phyloP scores from a whole-genome alignment of 139 green algal species.

The Auxenochlorella pyrenoidosa region DNA sequence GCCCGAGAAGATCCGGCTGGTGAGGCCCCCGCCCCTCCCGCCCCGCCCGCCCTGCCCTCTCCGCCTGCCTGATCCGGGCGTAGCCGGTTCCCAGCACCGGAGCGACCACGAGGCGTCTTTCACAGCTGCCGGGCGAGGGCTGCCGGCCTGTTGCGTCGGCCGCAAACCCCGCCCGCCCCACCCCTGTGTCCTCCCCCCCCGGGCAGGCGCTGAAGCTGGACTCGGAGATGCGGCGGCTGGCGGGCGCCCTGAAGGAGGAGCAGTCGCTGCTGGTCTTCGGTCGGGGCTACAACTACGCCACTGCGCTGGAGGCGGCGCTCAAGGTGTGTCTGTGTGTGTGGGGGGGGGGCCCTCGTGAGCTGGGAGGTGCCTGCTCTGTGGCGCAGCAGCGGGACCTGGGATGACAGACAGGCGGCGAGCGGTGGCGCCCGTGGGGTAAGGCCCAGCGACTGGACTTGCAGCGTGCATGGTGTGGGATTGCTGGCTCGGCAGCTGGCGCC shows the following conservation, averaged over 20 bases:
- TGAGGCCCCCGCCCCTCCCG: neutral
- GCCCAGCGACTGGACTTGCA: neutral
- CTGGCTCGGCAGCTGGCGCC: too few species aligned
- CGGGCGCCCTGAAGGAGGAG: slow-evolving; percentile 63
- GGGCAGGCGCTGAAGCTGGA: slow-evolving; percentile 58
- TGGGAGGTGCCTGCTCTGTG: too few species aligned
- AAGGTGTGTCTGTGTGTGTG: slow-evolving; percentile 37
- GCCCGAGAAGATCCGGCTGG: slow-evolving; percentile 64
- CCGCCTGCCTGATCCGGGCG: neutral
- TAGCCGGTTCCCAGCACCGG: too few species aligned
- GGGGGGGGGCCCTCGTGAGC: too few species aligned
- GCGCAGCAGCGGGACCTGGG: neutral
- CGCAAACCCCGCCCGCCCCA: neutral
- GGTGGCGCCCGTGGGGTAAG: neutral
- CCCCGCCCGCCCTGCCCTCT: neutral
- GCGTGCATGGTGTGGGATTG: too few species aligned
- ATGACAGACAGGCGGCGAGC: too few species aligned
- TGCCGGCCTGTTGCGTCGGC: neutral
- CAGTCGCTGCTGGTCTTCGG: slow-evolving; percentile 65
- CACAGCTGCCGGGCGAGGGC: too few species aligned
- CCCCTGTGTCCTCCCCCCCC: neutral
- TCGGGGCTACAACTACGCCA: slow-evolving; percentile 81
- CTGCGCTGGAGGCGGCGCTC: slow-evolving; percentile 73
- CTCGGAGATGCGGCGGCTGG: slow-evolving; percentile 61
- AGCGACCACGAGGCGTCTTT: too few species aligned